Evolutionary conservation across 495 filamentous ascomycete species (phyloP).

Genomic region (Copromyces sp.): DNA sequence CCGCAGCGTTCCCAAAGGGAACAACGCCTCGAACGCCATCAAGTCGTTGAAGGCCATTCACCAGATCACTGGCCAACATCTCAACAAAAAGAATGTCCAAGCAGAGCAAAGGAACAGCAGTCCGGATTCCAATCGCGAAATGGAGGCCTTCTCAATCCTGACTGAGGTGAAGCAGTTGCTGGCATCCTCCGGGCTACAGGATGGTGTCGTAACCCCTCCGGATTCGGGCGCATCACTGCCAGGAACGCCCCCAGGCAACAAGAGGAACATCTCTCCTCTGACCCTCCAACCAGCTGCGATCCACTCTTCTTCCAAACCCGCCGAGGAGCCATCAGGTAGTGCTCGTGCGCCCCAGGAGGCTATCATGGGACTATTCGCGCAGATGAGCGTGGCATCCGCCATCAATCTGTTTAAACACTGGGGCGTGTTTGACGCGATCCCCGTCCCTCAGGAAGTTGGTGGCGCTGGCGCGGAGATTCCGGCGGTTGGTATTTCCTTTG

Average conservation of each 20-base stretch:
- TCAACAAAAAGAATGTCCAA: conserved; percentile 2
- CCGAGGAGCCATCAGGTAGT: not conserved
- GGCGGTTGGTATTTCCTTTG: conserved; percentile 3
- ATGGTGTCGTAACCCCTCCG: not conserved
- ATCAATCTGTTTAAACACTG: conserved; percentile 25
- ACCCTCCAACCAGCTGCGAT: conserved; percentile 8
- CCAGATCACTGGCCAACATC: conserved; percentile 5
- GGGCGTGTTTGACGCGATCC: conserved; percentile 26
- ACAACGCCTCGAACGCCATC: not conserved
- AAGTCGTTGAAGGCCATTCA: conserved; percentile 10
- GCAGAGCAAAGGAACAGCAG: not conserved
- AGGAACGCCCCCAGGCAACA: not conserved
- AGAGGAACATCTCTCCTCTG: conserved; percentile 1
- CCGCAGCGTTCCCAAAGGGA: not conserved
- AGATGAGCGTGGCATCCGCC: conserved; percentile 17
- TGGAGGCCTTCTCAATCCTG: not conserved
- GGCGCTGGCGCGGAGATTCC: conserved; percentile 3
- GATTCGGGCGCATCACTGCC: not conserved
- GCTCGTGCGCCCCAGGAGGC: conserved; percentile 15
- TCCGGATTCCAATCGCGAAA: not conserved
- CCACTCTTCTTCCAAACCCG: not conserved
- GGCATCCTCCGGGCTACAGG: not conserved
- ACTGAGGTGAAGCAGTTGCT: not conserved
- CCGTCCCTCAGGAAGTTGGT: not conserved
- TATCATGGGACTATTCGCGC: conserved; percentile 19